Percentiles rank a stretch among this genome's conserved stretches.
Conservation (phyloP, 169 alveolate genomes). For the Eimeria acervulina region DNA sequence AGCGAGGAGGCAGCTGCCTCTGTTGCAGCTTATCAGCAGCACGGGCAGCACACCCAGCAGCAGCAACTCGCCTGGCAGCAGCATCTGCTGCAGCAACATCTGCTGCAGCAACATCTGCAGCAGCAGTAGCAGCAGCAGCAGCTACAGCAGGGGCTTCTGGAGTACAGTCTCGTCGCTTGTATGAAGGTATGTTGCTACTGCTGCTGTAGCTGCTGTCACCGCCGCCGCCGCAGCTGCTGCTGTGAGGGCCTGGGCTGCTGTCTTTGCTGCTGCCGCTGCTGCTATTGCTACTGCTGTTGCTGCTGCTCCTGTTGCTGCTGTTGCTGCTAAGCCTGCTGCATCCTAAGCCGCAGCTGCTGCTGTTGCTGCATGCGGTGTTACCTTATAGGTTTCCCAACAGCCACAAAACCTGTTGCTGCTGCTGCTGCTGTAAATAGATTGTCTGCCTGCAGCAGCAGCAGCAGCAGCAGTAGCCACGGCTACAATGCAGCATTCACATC, state of each 20-base stretch:
- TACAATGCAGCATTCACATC: background rate
- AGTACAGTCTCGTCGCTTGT: background rate
- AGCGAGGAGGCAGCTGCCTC: background rate
- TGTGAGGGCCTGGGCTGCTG: background rate
- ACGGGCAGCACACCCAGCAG: background rate
- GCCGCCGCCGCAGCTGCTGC: background rate
- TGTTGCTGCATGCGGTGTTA: constrained; percentile 6
- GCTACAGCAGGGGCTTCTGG: background rate
- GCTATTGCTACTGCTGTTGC: background rate
- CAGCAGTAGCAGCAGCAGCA: background rate
- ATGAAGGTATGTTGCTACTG: background rate
- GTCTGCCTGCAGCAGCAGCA: background rate
- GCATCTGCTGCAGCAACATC: too few relatives aligned
- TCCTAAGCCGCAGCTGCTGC: background rate
- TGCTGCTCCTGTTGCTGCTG: background rate
- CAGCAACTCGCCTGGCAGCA: too few relatives aligned
- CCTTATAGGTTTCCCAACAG: background rate
- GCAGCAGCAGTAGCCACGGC: constrained; percentile 36
- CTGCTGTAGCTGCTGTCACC: background rate
- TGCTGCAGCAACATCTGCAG: too few relatives aligned
- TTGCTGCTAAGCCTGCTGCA: background rate
- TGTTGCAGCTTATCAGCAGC: constrained; percentile 13
- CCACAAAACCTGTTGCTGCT: background rate
- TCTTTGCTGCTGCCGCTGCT: background rate
- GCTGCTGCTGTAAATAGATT: too few relatives aligned